Percentiles rank a stretch among this genome's conserved stretches.
Conservation (phyloP, 495 filamentous ascomycete genomes). For the Talaromyces stipitatus region DNA sequence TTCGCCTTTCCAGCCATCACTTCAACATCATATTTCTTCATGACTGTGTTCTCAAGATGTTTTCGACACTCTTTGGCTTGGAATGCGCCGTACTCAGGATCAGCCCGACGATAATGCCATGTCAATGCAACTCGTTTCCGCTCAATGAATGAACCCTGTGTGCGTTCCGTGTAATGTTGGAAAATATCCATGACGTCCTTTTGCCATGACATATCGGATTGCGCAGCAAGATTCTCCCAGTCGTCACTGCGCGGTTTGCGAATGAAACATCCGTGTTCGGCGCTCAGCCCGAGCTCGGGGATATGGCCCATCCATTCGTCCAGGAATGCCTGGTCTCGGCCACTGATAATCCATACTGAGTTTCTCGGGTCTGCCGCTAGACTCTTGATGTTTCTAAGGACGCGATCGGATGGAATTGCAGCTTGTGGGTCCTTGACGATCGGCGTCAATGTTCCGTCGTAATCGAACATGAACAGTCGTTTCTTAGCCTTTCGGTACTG, state of each 20-base stretch:
- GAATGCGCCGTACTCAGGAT: constrained; percentile 71
- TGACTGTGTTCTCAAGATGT: constrained; percentile 65
- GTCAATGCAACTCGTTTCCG: constrained; percentile 86
- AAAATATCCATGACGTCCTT: constrained; percentile 71
- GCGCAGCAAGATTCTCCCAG: constrained; percentile 84
- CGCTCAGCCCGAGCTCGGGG: constrained; percentile 73
- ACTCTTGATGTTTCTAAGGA: constrained; percentile 68
- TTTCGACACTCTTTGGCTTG: constrained; percentile 70
- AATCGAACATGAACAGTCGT: constrained; percentile 95
- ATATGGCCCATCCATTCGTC: constrained; percentile 84
- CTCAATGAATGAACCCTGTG: constrained; percentile 86
- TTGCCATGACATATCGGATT: constrained; percentile 84
- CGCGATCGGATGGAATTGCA: constrained; percentile 76
- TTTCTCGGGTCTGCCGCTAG: constrained; percentile 76
- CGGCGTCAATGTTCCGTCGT: constrained; percentile 94
- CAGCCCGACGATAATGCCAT: constrained; percentile 92
- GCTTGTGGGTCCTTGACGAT: constrained; percentile 85
- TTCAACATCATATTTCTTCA: constrained; percentile 74
- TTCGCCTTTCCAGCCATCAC: constrained; percentile 96
- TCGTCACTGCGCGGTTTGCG: constrained; percentile 59
- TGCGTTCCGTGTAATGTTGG: constrained; percentile 74
- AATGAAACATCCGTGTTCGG: constrained; percentile 94
- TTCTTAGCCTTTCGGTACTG: constrained; percentile 64
- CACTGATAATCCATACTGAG: constrained; percentile 95
- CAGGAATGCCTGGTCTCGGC: constrained; percentile 83